Evolutionary conservation across 2,329 filamentous ascomycete species (phyloP).

Genomic region (Incumbomyces lentus): DNA sequence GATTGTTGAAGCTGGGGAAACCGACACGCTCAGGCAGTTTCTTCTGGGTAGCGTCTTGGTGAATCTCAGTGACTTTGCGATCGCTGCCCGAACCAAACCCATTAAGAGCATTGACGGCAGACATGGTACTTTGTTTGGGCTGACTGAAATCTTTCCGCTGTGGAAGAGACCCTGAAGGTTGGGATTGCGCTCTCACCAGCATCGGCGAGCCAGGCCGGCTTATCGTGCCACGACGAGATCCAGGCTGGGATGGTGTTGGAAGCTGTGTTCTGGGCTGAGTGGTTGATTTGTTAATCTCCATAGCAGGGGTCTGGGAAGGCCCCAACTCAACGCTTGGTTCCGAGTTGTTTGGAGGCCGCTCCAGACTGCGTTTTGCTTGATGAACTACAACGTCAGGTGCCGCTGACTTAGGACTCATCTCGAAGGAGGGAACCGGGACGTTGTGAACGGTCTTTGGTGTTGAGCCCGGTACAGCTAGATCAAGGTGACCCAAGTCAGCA

Average conservation of each 20-base stretch:
- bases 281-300: background rate
- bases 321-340: background rate
- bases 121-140: slow-evolving; percentile 14
- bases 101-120: slow-evolving; percentile 17
- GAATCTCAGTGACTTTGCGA: slow-evolving; percentile 21
- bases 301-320: background rate
- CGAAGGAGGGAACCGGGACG: background rate
- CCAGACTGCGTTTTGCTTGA: background rate
- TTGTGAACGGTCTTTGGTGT: background rate
- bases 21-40: slow-evolving; percentile 66
- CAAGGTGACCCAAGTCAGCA: slow-evolving; percentile 47
- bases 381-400: background rate
- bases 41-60: slow-evolving; percentile 49
- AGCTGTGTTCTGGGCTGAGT: background rate
- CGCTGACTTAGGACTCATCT: background rate
- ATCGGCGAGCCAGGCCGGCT: slow-evolving; percentile 33
- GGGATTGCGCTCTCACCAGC: slow-evolving; percentile 41
- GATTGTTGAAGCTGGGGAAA: slow-evolving; percentile 51
- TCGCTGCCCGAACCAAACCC: slow-evolving; percentile 13
- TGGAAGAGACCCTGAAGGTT: slow-evolving; percentile 32
- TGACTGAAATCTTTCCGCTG: slow-evolving; percentile 23
- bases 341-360: background rate
- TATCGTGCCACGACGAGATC: slow-evolving; percentile 1
- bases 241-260: background rate
- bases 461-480: slow-evolving; percentile 37